Evolutionary conservation across 169 alveolate species (phyloP).

Genomic region (Plasmodium gaboni): DNA sequence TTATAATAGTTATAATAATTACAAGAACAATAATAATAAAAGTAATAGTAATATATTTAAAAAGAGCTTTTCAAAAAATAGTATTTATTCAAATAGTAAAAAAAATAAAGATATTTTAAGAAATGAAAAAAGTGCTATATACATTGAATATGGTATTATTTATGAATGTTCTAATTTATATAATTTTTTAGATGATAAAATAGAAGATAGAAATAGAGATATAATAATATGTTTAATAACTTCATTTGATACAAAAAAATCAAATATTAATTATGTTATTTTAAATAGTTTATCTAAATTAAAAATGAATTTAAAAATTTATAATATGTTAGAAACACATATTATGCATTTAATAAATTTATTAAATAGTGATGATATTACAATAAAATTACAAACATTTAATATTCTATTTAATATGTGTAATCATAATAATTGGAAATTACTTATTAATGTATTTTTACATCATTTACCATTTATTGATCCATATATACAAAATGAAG

Average conservation of each 20-base stretch:
- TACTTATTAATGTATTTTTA: constrained; percentile 92
- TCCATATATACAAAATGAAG: constrained; percentile 92
- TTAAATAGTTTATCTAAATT: constrained; percentile 36
- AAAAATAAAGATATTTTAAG: constrained; percentile 18
- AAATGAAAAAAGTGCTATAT: constrained; percentile 52
- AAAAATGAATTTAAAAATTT: constrained; percentile 39
- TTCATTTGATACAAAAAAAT: constrained; percentile 57
- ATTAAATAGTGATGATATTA: constrained; percentile 90
- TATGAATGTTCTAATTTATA: constrained; percentile 63
- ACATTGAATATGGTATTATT: constrained; percentile 54
- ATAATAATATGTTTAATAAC: constrained; percentile 50
- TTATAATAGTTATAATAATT: too few species aligned
- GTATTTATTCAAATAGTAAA: not conserved
- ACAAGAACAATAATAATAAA: not conserved
- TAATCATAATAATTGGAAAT: constrained; percentile 88
- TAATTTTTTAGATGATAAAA: constrained; percentile 32
- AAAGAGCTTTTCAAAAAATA: constrained; percentile 37
- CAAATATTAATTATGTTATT: constrained; percentile 66
- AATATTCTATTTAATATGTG: constrained; percentile 92
- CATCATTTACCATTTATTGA: constrained; percentile 92
- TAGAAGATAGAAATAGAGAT: constrained; percentile 61
- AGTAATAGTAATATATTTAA: constrained; percentile 9
- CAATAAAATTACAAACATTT: constrained; percentile 92
- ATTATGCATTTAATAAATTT: constrained; percentile 85
- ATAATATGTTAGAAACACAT: constrained; percentile 84